Percentiles rank a stretch among this genome's conserved stretches.
phyloP scores from a whole-genome alignment of 495 filamentous ascomycete species.

The Podospora tetraspora region DNA sequence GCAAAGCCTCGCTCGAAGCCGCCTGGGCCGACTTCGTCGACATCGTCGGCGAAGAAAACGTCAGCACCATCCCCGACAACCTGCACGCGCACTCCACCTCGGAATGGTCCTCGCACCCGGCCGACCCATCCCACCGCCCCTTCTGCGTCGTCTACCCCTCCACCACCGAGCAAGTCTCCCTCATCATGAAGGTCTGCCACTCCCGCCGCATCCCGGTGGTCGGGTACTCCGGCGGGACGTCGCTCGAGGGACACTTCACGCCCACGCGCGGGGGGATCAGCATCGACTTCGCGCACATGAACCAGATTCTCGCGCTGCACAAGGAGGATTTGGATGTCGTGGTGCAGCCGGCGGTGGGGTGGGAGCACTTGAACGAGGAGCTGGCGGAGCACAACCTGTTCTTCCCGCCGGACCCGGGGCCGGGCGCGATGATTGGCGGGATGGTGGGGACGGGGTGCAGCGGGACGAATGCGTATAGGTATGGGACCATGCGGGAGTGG shows the following conservation, averaged over 20 bases:
- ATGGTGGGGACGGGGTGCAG: conserved; percentile 95
- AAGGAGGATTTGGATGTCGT: conserved; percentile 75
- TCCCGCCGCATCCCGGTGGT: conserved; percentile 65
- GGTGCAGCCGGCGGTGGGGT: conserved; percentile 75
- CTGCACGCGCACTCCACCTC: conserved; percentile 69
- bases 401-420: conserved; percentile 80
- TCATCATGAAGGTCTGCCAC: conserved; percentile 73
- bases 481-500: conserved; percentile 97
- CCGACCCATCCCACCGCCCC: conserved; percentile 40
- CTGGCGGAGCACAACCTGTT: conserved; percentile 63
- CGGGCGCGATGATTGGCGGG: conserved; percentile 83
- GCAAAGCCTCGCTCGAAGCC: conserved; percentile 74
- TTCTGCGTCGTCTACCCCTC: conserved; percentile 63
- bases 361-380: conserved; percentile 71
- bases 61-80: conserved; percentile 67
- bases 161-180: conserved; percentile 63
- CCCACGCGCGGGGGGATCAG: conserved; percentile 70
- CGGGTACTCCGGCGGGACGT: conserved; percentile 70
- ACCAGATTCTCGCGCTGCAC: conserved; percentile 64
- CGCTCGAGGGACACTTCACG: conserved; percentile 74
- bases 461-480: conserved; percentile 89
- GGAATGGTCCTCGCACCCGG: conserved; percentile 80
- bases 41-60: conserved; percentile 78
- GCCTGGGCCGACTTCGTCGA: conserved; percentile 88
- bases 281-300: conserved; percentile 72